Percentiles rank a stretch among this genome's conserved stretches.
These are phyloP conservation scores for Candida suzukii DNA, from an alignment of 805 yeast genomes.

Conservation along the genomic window DNA sequence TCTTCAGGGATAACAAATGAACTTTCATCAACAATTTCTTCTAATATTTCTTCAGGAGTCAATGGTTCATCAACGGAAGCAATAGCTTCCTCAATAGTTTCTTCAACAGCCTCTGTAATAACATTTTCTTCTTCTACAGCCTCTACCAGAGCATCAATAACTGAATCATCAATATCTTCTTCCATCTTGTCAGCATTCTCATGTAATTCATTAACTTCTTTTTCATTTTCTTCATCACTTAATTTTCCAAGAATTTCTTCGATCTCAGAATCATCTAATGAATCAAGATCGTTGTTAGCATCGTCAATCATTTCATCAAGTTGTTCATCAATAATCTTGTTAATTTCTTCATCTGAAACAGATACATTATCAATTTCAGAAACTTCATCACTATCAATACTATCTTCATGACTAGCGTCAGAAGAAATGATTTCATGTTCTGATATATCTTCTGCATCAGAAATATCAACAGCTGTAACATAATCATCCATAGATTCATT, in stretches of 20 bases:
- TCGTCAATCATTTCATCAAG: not conserved
- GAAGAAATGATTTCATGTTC: too few relatives aligned
- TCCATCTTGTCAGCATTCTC: not conserved
- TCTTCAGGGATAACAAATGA: not conserved
- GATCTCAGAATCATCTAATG: constrained; percentile 1
- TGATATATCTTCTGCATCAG: not conserved
- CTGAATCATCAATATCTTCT: not conserved
- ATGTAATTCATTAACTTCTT: not conserved
- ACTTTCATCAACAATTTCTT: not conserved
- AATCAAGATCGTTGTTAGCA: not conserved
- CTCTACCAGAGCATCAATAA: not conserved
- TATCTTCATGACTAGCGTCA: too few relatives aligned
- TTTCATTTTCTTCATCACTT: too few relatives aligned
- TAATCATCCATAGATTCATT: not conserved
- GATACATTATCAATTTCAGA: not conserved
- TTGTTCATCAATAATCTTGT: not conserved
- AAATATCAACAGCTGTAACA: constrained; percentile 1
- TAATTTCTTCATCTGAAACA: constrained; percentile 7
- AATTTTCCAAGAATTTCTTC: constrained; percentile 3
- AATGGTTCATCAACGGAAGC: not conserved
- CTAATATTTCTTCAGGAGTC: not conserved
- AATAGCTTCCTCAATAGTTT: not conserved
- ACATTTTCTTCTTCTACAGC: not conserved
- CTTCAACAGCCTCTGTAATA: not conserved
- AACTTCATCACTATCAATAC: too few relatives aligned